Evolutionary conservation across 2,329 filamentous ascomycete genomes (phyloP).

Genomic region (Meredithiella fracta): DNA sequence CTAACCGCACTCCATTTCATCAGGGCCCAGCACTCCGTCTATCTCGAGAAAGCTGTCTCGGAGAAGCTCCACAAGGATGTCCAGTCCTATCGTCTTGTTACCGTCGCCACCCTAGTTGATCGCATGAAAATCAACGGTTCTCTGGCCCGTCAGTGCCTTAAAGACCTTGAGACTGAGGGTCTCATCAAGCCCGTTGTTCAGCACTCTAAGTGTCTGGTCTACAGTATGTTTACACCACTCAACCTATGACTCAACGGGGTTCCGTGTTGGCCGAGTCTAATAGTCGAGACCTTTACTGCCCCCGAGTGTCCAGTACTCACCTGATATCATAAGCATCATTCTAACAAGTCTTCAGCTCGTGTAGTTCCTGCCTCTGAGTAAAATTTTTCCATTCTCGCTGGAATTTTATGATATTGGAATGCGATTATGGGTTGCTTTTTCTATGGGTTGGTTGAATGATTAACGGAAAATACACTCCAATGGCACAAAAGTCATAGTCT

Average conservation of each 20-base stretch:
- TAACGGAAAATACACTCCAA: conserved; percentile 14
- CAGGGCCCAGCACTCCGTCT: conserved; percentile 91
- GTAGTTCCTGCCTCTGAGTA: conserved; percentile 14
- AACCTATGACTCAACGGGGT: too few relatives aligned
- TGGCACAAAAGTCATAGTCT: conserved; percentile 15
- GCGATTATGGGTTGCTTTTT: conserved; percentile 15
- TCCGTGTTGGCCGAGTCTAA: too few relatives aligned
- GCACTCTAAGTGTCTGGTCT: conserved; percentile 97
- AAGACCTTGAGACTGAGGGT: conserved; percentile 93
- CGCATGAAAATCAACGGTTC: conserved; percentile 99
- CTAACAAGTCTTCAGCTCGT: conserved; percentile 13
- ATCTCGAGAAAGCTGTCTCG: conserved; percentile 93
- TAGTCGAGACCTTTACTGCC: neutral
- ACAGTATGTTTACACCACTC: conserved; percentile 43
- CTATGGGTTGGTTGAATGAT: conserved; percentile 14
- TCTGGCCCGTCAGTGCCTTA: conserved; percentile 74
- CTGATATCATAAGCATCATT: neutral
- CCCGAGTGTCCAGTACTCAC: neutral
- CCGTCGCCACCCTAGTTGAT: conserved; percentile 95
- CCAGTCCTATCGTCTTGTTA: conserved; percentile 98
- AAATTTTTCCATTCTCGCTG: conserved; percentile 6
- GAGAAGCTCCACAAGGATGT: conserved; percentile 99
- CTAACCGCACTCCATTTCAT: conserved; percentile 6
- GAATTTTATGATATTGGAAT: conserved; percentile 12
- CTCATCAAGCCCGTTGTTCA: conserved; percentile 94